Percentiles rank a stretch among this genome's conserved stretches.
These are phyloP conservation scores for Fusarium lyarnte DNA, from an alignment of 2,329 filamentous ascomycete species.

Conservation along the genomic window DNA sequence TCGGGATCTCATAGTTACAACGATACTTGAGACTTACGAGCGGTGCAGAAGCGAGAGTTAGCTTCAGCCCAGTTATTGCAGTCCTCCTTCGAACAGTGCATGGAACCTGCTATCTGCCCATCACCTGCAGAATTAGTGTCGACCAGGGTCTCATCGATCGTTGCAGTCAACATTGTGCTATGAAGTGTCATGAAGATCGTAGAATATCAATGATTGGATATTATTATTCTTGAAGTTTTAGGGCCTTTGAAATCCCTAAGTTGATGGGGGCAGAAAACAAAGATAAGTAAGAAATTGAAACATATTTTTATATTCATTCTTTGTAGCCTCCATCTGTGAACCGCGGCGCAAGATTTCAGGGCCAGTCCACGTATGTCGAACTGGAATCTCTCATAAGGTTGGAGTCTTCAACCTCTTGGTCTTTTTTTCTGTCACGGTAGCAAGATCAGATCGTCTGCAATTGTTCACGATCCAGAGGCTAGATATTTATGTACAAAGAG, in stretches of 20 bases:
- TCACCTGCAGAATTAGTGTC: not conserved
- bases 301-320: too few species aligned
- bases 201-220: not conserved
- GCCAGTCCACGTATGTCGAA: too few species aligned
- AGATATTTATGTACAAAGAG: rapidly evolving
- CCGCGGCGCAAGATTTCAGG: too few species aligned
- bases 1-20: not conserved
- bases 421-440: too few species aligned
- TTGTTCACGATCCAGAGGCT: too few species aligned
- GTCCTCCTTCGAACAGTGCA: not conserved
- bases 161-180: not conserved
- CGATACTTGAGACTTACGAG: not conserved
- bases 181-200: not conserved
- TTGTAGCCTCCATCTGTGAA: too few species aligned
- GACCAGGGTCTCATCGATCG: not conserved
- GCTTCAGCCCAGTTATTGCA: not conserved
- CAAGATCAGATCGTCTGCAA: too few species aligned
- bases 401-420: too few species aligned
- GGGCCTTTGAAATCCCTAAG: too few species aligned
- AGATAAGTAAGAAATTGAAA: too few species aligned
- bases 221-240: not conserved
- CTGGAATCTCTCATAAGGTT: too few species aligned
- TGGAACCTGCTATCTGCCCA: not conserved
- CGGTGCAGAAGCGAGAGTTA: not conserved
- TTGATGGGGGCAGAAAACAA: too few species aligned